phyloP scores from a whole-genome alignment of 2,329 filamentous ascomycete species.

The Ceratocystis albifundus region DNA sequence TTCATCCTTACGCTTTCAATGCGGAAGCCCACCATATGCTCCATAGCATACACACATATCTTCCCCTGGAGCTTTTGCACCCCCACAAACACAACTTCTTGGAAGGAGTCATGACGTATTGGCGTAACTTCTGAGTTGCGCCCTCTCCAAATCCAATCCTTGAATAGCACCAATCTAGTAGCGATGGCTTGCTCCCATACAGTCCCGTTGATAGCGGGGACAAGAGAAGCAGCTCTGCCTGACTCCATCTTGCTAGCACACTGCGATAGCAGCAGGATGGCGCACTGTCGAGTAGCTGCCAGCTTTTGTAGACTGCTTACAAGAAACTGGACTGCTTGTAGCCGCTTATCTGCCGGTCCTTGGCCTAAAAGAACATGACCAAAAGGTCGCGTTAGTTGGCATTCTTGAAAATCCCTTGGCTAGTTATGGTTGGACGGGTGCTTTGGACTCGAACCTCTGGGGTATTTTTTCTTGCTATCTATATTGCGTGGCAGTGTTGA shows the following conservation, averaged over 20 bases:
- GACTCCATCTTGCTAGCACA: constrained; percentile 69
- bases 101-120: constrained; percentile 10
- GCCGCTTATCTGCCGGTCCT: constrained; percentile 33
- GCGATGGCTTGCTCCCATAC: constrained; percentile 72
- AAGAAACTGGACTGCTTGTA: constrained; percentile 48
- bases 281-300: constrained; percentile 59
- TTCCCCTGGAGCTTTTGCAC: constrained; percentile 54
- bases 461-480: constrained; percentile 33
- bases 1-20: constrained; percentile 35
- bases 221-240: constrained; percentile 54
- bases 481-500: constrained; percentile 58
- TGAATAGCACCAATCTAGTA: constrained; percentile 64
- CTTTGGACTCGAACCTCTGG: constrained; percentile 30
- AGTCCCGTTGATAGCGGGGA: constrained; percentile 60
- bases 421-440: neutral
- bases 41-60: constrained; percentile 32
- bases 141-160: constrained; percentile 53
- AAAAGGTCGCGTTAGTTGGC: neutral
- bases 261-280: constrained; percentile 66
- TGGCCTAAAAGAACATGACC: constrained; percentile 9
- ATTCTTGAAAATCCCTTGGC: neutral
- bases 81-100: constrained; percentile 30
- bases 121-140: neutral
- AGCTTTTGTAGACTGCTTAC: constrained; percentile 63
- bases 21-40: constrained; percentile 39